A percentile compares a stretch with the other conserved stretches of the same genome.
phyloP scores from a whole-genome alignment of 176 grass and related monocot species.

The Bromus sterilis region DNA sequence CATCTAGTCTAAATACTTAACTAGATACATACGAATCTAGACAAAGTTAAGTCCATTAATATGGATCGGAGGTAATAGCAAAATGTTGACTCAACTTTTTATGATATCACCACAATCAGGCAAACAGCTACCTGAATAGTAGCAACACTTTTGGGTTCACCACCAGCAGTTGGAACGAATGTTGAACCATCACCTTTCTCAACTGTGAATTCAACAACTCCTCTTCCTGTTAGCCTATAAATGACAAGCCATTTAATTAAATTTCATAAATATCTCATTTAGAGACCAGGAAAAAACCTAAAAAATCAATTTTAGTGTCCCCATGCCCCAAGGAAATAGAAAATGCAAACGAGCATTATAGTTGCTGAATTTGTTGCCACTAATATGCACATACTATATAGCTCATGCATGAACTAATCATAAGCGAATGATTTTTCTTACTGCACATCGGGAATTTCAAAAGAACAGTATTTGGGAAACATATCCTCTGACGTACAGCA shows the following conservation, averaged over 20 bases:
- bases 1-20: too few relatives aligned
- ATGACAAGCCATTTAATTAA: conserved; percentile 33
- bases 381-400: background rate
- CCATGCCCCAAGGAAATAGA: background rate
- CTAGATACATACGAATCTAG: too few relatives aligned
- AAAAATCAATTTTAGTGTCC: background rate
- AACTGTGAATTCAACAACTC: conserved; percentile 85
- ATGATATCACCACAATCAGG: background rate
- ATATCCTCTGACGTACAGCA: too few relatives aligned
- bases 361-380: background rate
- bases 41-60: too few relatives aligned
- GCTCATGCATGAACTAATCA: background rate
- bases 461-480: background rate
- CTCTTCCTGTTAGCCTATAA: conserved; percentile 93
- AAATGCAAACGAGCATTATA: background rate
- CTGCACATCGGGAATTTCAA: background rate
- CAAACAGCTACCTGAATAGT: conserved; percentile 68
- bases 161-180: conserved; percentile 77
- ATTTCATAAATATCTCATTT: conserved; percentile 10
- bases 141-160: conserved; percentile 75
- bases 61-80: too few relatives aligned
- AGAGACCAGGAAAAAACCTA: background rate
- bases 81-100: background rate
- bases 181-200: conserved; percentile 81
- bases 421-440: background rate